Base-by-base conservation (phyloP, 176 grass and related monocot genomes). In the Oryza brachyantha region DNA sequence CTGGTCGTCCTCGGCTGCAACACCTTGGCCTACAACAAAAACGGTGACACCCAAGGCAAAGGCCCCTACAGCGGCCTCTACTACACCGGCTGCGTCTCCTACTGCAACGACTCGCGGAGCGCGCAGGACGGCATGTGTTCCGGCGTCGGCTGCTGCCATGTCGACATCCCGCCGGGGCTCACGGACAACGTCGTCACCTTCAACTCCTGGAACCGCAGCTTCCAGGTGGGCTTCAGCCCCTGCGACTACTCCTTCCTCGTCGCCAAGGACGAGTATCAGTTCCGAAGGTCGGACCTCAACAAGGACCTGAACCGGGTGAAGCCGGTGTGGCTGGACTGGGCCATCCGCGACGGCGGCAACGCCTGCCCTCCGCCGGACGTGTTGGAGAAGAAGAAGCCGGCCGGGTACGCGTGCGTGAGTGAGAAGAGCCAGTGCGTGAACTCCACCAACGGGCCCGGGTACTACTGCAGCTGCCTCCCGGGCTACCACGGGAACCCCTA, bases 401-500 rank as follows among this genome's bases (percentile, higher is more conserved):
- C 17, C 5, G 28, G 60, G 2, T 62, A 32, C 28, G 61, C 61
- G 5, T 63, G 13, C 14, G 27, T 16, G 12, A 62, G 60, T 27
- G 4, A 3, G 6, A 7, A 64, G 14, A 64, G 61, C 14, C 14
- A 32, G 28, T 64, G 61, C 6, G 61, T 64, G 14, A 64, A 64
- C 61, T 64, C 61, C 61, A 64, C 5, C 61, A 64, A 64, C 4
- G 61, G 61, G 0, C 61, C 61, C 55, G 73, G 79, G 0, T 82
- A 86, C 36, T 27, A n/a, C 26, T 87, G 85, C 66, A 82, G 29
- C 2, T 87, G 79, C 34, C 40, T 24, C 5, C 12, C 22, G 7
- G 79, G 73, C 1, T 82, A 37, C 31, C 11, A 87, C 69, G 85
- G 79, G 16, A 82, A 87, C 25, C 79, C 79, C 16, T 77, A 87